These are phyloP conservation scores for Spizellomyces punctatus DNA, from an alignment of 192 early-diverging fungal species.

Conservation along the genomic window DNA sequence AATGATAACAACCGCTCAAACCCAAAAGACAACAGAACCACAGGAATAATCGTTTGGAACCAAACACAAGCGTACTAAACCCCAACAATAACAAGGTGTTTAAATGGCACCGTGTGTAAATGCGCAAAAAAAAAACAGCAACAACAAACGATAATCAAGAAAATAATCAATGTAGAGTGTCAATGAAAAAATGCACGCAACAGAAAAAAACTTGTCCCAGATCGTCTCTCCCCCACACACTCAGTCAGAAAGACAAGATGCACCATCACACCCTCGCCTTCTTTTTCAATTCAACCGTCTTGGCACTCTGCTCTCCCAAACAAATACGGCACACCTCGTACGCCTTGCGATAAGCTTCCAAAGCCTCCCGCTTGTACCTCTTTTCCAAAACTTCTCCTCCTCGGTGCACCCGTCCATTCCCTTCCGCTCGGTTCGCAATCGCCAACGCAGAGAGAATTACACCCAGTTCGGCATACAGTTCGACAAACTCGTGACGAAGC, in stretches of 20 bases:
- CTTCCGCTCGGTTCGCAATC: neutral
- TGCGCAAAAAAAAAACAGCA: too few species aligned
- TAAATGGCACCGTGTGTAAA: too few species aligned
- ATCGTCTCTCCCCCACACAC: too few species aligned
- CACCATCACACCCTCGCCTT: slow-evolving; percentile 15
- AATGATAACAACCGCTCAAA: too few species aligned
- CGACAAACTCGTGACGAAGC: slow-evolving; percentile 61
- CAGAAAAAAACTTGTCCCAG: too few species aligned
- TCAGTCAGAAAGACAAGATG: neutral
- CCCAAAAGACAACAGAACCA: too few species aligned
- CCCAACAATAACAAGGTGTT: too few species aligned
- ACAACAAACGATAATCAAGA: too few species aligned
- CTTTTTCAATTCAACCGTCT: slow-evolving; percentile 21
- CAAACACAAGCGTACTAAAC: too few species aligned
- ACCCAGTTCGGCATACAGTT: slow-evolving; percentile 60
- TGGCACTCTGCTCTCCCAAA: slow-evolving; percentile 22
- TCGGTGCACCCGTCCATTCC: neutral
- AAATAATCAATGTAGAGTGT: too few species aligned
- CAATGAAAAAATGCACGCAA: too few species aligned
- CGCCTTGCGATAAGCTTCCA: slow-evolving; percentile 28
- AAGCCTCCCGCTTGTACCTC: slow-evolving; percentile 25
- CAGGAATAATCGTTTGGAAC: too few species aligned
- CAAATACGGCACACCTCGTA: slow-evolving; percentile 15
- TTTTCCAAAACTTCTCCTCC: slow-evolving; percentile 20
- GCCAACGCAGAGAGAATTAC: slow-evolving; percentile 39